Evolutionary conservation across 768 basidiomycete species (phyloP).

Genomic region (Phanerochaete sordida): DNA sequence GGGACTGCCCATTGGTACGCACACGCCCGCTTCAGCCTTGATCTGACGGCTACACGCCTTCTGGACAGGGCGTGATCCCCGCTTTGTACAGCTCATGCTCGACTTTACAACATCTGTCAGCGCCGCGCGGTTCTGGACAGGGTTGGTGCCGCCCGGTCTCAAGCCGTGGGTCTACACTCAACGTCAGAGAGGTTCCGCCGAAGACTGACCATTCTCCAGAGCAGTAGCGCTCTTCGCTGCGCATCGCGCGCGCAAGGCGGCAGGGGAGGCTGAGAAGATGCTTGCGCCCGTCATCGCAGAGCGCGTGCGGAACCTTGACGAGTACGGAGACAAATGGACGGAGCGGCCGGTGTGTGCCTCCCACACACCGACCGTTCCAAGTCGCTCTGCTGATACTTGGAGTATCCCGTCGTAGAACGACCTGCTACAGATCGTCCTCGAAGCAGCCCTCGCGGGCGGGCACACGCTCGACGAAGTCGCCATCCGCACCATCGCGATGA

Average conservation of each 20-base stretch:
- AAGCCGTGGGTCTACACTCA: too few species aligned
- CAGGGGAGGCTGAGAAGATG: background rate
- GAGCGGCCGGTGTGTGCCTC: constrained; percentile 2
- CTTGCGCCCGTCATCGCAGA: background rate
- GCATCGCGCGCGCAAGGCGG: background rate
- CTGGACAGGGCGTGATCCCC: too few species aligned
- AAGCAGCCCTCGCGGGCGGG: background rate
- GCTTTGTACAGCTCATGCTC: too few species aligned
- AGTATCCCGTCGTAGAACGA: background rate
- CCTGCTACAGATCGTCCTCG: background rate
- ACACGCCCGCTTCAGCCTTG: background rate
- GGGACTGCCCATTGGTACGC: background rate
- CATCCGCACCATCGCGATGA: background rate
- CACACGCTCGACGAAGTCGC: background rate
- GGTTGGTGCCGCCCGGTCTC: too few species aligned
- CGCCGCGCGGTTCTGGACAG: too few species aligned
- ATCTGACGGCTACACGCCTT: too few species aligned
- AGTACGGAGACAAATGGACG: constrained; percentile 1
- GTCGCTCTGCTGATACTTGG: background rate
- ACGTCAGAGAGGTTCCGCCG: background rate
- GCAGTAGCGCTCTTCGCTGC: background rate
- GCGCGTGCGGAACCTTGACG: background rate
- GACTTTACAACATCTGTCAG: too few species aligned
- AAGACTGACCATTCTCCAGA: background rate
- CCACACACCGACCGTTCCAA: background rate